Evolutionary conservation across 108 stramenopile species (phyloP).

Genomic region (Craspedostauros australis): DNA sequence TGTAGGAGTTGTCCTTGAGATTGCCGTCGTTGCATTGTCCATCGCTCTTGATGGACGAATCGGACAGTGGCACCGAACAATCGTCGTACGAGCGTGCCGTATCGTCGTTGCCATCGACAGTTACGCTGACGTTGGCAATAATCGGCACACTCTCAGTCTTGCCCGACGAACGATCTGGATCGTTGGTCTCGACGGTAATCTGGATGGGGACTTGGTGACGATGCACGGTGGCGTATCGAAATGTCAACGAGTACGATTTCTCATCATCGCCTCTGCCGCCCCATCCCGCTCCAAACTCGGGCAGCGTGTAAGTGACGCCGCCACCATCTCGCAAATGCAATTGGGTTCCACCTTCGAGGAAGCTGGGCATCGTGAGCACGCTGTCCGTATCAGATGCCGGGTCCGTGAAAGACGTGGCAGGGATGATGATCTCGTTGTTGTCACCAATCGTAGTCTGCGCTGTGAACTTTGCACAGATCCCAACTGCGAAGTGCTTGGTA

Average conservation of each 20-base stretch:
- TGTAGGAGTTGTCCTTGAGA: too few relatives aligned
- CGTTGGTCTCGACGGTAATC: slow-evolving; percentile 2
- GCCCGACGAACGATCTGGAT: too few relatives aligned
- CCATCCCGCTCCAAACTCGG: slow-evolving; percentile 4
- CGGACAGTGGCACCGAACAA: too few relatives aligned
- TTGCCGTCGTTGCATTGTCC: too few relatives aligned
- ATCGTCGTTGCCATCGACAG: too few relatives aligned
- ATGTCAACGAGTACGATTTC: slow-evolving; percentile 9
- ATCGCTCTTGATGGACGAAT: too few relatives aligned
- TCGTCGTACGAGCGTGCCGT: too few relatives aligned
- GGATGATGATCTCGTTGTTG: slow-evolving; percentile 13
- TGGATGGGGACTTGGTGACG: slow-evolving; percentile 11
- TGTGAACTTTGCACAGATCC: not conserved
- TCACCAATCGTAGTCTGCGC: not conserved
- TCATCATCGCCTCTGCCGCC: too few relatives aligned
- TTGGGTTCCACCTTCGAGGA: slow-evolving; percentile 24
- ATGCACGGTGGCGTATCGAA: slow-evolving; percentile 22
- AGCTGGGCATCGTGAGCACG: slow-evolving; percentile 17
- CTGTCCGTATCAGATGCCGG: slow-evolving; percentile 10
- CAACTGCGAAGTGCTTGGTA: not conserved
- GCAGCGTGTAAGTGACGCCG: slow-evolving; percentile 18
- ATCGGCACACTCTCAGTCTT: too few relatives aligned
- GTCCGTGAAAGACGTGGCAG: slow-evolving; percentile 20
- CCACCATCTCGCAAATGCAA: slow-evolving; percentile 14
- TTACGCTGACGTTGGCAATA: too few relatives aligned